Evolutionary conservation across 441 rosid genomes (phyloP).

Genomic region (Raphanus hybrid): DNA sequence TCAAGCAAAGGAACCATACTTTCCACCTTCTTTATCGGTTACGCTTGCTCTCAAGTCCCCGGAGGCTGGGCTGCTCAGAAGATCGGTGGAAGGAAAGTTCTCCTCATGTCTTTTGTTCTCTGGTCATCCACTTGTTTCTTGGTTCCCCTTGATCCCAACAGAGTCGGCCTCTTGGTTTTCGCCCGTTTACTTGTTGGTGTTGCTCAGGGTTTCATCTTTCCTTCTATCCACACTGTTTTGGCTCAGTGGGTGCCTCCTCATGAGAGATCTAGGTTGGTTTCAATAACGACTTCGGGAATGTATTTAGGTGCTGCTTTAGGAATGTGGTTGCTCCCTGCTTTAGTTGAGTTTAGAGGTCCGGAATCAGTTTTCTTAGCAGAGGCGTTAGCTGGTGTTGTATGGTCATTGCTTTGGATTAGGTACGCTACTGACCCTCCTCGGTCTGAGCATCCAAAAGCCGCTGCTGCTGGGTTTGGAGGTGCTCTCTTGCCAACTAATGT

Average conservation of each 20-base stretch:
- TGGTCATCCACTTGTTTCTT: conserved; percentile 93
- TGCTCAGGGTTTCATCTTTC: conserved; percentile 96
- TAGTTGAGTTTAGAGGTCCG: conserved; percentile 84
- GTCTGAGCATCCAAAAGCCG: conserved; percentile 86
- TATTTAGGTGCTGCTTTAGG: conserved; percentile 96
- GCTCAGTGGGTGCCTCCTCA: conserved; percentile 99
- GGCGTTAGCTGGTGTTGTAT: conserved; percentile 78
- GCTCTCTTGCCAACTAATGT: conserved; percentile 68
- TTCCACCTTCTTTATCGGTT: conserved; percentile 86
- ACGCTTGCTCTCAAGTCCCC: conserved; percentile 93
- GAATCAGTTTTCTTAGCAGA: conserved; percentile 84
- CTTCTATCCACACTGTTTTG: conserved; percentile 92
- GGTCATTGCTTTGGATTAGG: conserved; percentile 85
- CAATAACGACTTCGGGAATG: conserved; percentile 95
- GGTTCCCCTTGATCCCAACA: conserved; percentile 83
- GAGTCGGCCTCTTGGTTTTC: conserved; percentile 61
- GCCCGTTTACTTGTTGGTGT: conserved; percentile 97
- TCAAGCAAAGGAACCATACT: conserved; percentile 88
- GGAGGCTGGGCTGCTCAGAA: conserved; percentile 98
- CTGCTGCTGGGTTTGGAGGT: conserved; percentile 83
- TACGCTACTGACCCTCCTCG: conserved; percentile 89
- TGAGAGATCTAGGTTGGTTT: conserved; percentile 95
- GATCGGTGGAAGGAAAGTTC: conserved; percentile 85
- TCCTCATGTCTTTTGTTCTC: conserved; percentile 81
- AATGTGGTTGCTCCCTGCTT: conserved; percentile 88